Evolutionary conservation across 768 basidiomycete genomes (phyloP).

Genomic region (Phylloporus sp.): DNA sequence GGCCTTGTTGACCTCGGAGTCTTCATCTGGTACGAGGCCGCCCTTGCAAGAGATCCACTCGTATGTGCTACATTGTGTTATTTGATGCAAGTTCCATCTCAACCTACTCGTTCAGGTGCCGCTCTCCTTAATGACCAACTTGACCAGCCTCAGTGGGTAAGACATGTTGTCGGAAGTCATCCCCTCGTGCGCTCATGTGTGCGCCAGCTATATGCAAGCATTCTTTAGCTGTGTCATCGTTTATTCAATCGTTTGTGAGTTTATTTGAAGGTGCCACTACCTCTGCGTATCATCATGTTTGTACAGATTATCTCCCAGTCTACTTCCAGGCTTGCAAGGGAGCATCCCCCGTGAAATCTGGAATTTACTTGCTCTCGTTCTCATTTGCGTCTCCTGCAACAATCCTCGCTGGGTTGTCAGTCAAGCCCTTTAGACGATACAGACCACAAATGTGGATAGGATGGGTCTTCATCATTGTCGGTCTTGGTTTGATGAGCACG

Average conservation of each 20-base stretch:
- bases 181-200: neutral
- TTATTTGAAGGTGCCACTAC: neutral
- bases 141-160: slow-evolving; percentile 28
- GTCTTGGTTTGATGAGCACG: slow-evolving; percentile 33
- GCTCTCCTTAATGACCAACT: slow-evolving; percentile 22
- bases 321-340: slow-evolving; percentile 42
- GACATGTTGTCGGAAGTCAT: neutral
- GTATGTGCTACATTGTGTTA: no score
- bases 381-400: slow-evolving; percentile 29
- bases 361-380: slow-evolving; percentile 15
- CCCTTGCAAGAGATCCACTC: slow-evolving; percentile 25
- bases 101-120: slow-evolving; percentile 6
- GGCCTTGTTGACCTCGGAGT: slow-evolving; percentile 35
- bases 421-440: slow-evolving; percentile 30
- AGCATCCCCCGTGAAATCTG: slow-evolving; percentile 32
- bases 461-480: slow-evolving; percentile 31
- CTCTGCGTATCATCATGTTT: neutral
- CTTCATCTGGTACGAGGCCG: slow-evolving; percentile 40
- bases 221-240: slow-evolving; percentile 14
- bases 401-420: slow-evolving; percentile 29
- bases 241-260: slow-evolving; percentile 19
- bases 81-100: no score
- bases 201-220: slow-evolving; percentile 24
- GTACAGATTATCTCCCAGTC: slow-evolving; percentile 39
- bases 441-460: slow-evolving; percentile 30